Base-by-base conservation (phyloP, 1,284 basidiomycete genomes). In the Vanrija sp. region DNA sequence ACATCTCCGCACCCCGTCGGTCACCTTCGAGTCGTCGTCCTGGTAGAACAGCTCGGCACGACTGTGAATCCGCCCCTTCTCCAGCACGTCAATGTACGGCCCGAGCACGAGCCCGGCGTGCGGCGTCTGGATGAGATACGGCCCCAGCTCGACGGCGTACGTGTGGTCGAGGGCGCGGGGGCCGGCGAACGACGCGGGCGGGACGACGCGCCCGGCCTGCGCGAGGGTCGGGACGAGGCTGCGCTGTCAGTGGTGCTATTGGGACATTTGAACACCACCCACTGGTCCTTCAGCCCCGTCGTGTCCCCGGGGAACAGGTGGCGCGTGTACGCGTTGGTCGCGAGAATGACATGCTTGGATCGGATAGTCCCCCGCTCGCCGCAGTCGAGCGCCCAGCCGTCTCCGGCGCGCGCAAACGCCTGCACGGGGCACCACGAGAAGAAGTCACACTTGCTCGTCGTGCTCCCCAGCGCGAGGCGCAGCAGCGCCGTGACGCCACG, bases 291-390 rank as follows among this genome's bases (percentile, higher is more conserved):
- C 8, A 37, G 42, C 47, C 31, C 31, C 2, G 10, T 31, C 31
- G 6, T 31, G 31, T 31, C 31, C 12, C 46, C 54, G n/a, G 58
- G 51, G 54, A 70, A 64, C 14, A 73, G 54, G 47, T 69, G 60
- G 3, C 48, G 50, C 1, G 69, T 71, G 53, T 71, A 68, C 1
- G 63, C 71, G 45, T 70, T 69, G 2, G 69, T 66, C 19, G 64
- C 67, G n/a, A 71, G 36, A 8, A 71, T 53, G 18, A 73, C 64
- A 20, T 65, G 46, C 39, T 42, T 46, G 7, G 67, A 63, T 3
- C 22, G 51, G 20, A 73, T 37, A 2, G 12, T 49, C 2, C 71
- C 67, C 10, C 63, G 50, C 0, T 43, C 52, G 4, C 54, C 53
- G 3, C 58, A 62, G 35, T 65, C 57, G 14, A 69, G 58, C 1